Percentiles rank a stretch among this genome's conserved stretches.
Evolutionary conservation across 192 early-diverging fungal genomes (phyloP).

Genomic region (Cladochytrium replicatum): DNA sequence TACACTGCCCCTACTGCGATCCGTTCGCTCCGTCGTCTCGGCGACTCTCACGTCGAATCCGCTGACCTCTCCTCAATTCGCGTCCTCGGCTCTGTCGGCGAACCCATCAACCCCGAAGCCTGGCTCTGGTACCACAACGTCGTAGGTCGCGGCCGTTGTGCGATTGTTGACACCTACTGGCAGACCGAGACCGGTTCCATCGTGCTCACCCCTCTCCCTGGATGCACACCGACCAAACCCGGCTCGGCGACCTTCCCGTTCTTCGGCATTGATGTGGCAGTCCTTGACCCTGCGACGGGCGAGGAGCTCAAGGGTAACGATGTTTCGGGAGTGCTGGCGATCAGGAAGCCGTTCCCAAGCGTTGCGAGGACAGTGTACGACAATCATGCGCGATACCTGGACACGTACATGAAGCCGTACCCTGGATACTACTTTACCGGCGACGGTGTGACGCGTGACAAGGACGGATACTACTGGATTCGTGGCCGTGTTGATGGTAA

Average conservation of each 20-base stretch:
- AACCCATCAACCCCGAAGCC: conserved; percentile 96
- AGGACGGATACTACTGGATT: conserved; percentile 94
- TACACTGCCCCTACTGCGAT: conserved; percentile 98
- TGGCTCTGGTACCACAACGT: conserved; percentile 96
- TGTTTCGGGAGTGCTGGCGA: conserved; percentile 84
- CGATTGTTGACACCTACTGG: conserved; percentile 94
- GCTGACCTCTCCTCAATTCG: conserved; percentile 77
- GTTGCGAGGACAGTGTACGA: conserved; percentile 86
- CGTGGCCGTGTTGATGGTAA: conserved; percentile 69
- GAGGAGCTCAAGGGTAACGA: conserved; percentile 72
- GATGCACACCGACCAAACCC: conserved; percentile 79
- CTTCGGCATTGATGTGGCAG: conserved; percentile 84
- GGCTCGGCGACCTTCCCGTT: conserved; percentile 94
- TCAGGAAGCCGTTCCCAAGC: conserved; percentile 81
- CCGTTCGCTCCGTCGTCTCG: conserved; percentile 82
- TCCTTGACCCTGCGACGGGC: conserved; percentile 79
- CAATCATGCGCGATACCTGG: conserved; percentile 84
- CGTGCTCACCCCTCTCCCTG: conserved; percentile 85
- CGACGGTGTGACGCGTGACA: conserved; percentile 83
- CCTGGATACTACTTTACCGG: conserved; percentile 92
- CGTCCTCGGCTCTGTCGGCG: conserved; percentile 89
- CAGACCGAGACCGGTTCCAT: conserved; percentile 82
- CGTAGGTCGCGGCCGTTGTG: conserved; percentile 74
- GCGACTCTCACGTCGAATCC: conserved; percentile 63
- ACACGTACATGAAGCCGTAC: conserved; percentile 88